Base-by-base conservation (phyloP, 225 moss, liverwort and hornwort species). In the Rhytidiadelphus loreus region DNA sequence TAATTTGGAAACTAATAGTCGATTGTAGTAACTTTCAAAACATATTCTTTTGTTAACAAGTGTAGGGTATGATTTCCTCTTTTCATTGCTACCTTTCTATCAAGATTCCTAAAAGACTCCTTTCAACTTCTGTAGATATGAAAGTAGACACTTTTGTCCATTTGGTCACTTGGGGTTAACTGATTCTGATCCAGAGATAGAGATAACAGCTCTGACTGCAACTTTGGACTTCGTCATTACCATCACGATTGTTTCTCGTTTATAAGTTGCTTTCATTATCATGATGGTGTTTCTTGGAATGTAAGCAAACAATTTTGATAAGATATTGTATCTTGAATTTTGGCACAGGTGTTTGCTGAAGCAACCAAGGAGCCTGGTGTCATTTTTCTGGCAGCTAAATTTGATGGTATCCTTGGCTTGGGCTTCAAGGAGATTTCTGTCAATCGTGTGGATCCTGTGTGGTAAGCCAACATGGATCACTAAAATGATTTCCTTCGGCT, bases 361-460 rank as follows among this genome's bases (percentile, higher is more conserved):
- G 92, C 92, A 86, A 90, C 92, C 44, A 92, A 92, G 87, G 97
- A 96, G 89, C 95, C 95, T 44, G 97, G 96, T 37, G 44, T 96
- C 61, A 92, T 93, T 19, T 97, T 97, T 89, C 88, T 97, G 58
- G 97, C 96, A 85, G 96, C 97, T 20, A 97, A 97, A 86, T 96
- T 96, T 82, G 97, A 97, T 87, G 97, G 96, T 19, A 96, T 97
- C 87, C 93, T 97, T 73, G 97, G 97, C 88, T 85, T 97, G 85
- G 96, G 96, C 50, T 97, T 97, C 86, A 93, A 95, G 94, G 96
- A 97, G 89, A 97, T 97, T n/a, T 96, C 96, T 71, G 96, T 97
- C 44, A 88, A 96, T 80, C 91, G 91, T 78, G 97, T 97, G 62
- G 92, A 94, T 24, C 97, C 96, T 70, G 95, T 95, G 61, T 97